Conservation (phyloP, 108 stramenopile genomes). For the Nitzschia sp. region DNA sequence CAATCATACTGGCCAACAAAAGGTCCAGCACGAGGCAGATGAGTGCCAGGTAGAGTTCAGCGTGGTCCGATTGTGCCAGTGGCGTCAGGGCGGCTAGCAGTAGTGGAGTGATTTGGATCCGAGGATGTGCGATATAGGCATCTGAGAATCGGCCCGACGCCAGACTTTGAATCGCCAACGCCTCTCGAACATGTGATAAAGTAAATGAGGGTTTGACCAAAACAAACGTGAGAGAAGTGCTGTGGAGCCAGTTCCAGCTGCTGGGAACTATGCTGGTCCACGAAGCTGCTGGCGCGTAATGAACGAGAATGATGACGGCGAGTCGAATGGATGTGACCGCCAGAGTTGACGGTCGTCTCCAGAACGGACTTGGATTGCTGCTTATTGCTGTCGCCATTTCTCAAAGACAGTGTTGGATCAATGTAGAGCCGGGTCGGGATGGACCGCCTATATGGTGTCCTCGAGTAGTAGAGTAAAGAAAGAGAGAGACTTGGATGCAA, state of each 20-base stretch:
- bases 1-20: slow-evolving; percentile 25
- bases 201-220: slow-evolving; percentile 24
- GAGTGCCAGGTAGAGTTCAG: slow-evolving; percentile 14
- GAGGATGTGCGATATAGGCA: slow-evolving; percentile 21
- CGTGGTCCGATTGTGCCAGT: neutral
- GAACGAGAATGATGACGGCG: slow-evolving; percentile 10
- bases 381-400: no score
- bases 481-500: no score
- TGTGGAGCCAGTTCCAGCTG: slow-evolving; percentile 32
- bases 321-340: slow-evolving; percentile 28
- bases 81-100: slow-evolving; percentile 13
- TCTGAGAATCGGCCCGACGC: slow-evolving; percentile 4
- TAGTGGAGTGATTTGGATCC: slow-evolving; percentile 36
- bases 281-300: neutral
- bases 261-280: neutral
- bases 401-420: no score
- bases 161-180: slow-evolving; percentile 24
- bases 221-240: slow-evolving; percentile 15
- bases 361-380: slow-evolving; percentile 5
- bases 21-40: slow-evolving; percentile 32
- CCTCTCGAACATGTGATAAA: slow-evolving; percentile 29
- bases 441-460: no score
- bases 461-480: no score
- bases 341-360: slow-evolving; percentile 13
- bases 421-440: no score